phyloP scores from a whole-genome alignment of 1,139 yeast genomes.

The Kodamaea arcana region DNA sequence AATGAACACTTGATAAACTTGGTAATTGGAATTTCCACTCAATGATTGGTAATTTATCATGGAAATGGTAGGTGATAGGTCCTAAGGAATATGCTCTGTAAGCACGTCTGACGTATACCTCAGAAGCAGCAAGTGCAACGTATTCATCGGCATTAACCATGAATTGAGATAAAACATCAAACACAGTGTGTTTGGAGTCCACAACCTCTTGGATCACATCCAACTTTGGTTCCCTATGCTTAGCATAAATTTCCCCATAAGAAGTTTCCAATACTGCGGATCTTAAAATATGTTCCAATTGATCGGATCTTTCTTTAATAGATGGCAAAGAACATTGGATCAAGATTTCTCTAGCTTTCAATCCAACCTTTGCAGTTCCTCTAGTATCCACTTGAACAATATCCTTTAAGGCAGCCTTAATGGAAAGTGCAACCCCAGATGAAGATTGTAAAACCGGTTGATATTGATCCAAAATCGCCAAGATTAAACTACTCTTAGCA shows the following conservation, averaged over 20 bases:
- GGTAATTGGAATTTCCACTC: constrained; percentile 93
- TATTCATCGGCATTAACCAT: constrained; percentile 78
- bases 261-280: constrained; percentile 86
- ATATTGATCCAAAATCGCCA: constrained; percentile 79
- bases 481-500: constrained; percentile 83
- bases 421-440: constrained; percentile 64
- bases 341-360: constrained; percentile 92
- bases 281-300: constrained; percentile 90
- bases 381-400: constrained; percentile 87
- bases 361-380: constrained; percentile 88
- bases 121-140: constrained; percentile 94
- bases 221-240: constrained; percentile 79
- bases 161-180: constrained; percentile 92
- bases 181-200: constrained; percentile 93
- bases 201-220: constrained; percentile 84
- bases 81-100: constrained; percentile 93
- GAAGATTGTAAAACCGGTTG: constrained; percentile 69
- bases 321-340: constrained; percentile 97
- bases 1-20: constrained; percentile 61
- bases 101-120: constrained; percentile 93
- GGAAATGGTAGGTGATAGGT: constrained; percentile 60
- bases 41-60: constrained; percentile 62
- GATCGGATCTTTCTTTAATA: constrained; percentile 92
- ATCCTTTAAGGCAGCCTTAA: constrained; percentile 68
- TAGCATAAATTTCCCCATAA: constrained; percentile 77